Conservation (phyloP, 139 green algal species). For the Picochlorum sp. region DNA sequence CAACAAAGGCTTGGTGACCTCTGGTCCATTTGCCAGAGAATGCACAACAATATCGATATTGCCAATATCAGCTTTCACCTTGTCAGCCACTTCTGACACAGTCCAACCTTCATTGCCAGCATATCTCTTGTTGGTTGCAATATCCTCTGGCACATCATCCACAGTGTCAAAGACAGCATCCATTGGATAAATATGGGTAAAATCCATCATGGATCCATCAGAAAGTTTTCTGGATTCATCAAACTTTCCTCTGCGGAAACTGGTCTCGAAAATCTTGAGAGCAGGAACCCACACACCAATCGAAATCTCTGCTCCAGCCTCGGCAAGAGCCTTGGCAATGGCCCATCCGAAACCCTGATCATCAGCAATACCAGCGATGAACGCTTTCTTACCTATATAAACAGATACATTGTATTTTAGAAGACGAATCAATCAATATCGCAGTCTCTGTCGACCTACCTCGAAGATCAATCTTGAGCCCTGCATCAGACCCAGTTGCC, state of each 20-base stretch:
- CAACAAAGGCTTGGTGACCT: slow-evolving; percentile 93
- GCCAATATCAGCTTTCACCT: slow-evolving; percentile 74
- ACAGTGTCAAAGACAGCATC: slow-evolving; percentile 95
- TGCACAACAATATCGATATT: slow-evolving; percentile 96
- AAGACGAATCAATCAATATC: slow-evolving; percentile 8
- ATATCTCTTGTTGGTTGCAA: slow-evolving; percentile 93
- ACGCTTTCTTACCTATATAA: slow-evolving; percentile 89
- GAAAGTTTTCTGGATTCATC: slow-evolving; percentile 84
- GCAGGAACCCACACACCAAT: slow-evolving; percentile 98
- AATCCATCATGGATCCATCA: slow-evolving; percentile 88
- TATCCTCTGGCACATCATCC: slow-evolving; percentile 91
- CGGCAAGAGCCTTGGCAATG: slow-evolving; percentile 89
- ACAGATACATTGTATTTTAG: not conserved
- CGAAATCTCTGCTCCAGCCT: slow-evolving; percentile 91
- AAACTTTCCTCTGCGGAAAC: slow-evolving; percentile 86
- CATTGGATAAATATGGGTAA: slow-evolving; percentile 93
- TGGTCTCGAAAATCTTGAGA: slow-evolving; percentile 94
- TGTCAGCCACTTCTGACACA: slow-evolving; percentile 75
- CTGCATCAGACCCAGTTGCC: slow-evolving; percentile 16
- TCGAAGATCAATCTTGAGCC: slow-evolving; percentile 53
- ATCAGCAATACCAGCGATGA: slow-evolving; percentile 96
- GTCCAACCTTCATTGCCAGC: slow-evolving; percentile 67
- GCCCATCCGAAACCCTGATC: slow-evolving; percentile 96
- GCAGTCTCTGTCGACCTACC: slow-evolving; percentile 22
- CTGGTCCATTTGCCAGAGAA: slow-evolving; percentile 96